These are phyloP conservation scores for Cystobasidiopsis lactophilus DNA, from an alignment of 768 basidiomycete species.

Conservation along the genomic window DNA sequence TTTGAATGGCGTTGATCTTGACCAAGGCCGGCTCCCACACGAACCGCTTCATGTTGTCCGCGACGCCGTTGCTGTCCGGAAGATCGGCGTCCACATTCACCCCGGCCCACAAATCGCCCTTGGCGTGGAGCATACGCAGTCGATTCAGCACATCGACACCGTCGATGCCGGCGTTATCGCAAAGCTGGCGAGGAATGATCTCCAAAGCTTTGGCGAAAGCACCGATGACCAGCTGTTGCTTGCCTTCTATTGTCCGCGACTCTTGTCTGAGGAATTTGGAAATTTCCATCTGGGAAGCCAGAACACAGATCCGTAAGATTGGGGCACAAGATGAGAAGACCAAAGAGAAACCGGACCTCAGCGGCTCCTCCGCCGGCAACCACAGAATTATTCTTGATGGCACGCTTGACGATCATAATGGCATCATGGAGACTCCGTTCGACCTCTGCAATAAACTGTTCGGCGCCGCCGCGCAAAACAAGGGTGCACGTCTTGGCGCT, in stretches of 20 bases:
- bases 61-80: constrained; percentile 35
- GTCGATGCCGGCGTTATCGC: constrained; percentile 93
- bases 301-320: too few species aligned
- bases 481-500: constrained; percentile 90
- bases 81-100: constrained; percentile 68
- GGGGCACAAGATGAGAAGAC: not conserved
- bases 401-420: constrained; percentile 98
- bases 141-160: constrained; percentile 95
- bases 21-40: constrained; percentile 96
- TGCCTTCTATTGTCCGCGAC: constrained; percentile 80
- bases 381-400: constrained; percentile 81
- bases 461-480: constrained; percentile 80
- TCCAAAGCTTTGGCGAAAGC: constrained; percentile 94
- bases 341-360: constrained; percentile 37
- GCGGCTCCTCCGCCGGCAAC: constrained; percentile 95
- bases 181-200: constrained; percentile 93
- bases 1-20: constrained; percentile 83
- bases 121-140: constrained; percentile 84
- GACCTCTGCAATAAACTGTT: constrained; percentile 97
- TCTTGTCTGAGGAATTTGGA: constrained; percentile 82
- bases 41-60: constrained; percentile 91
- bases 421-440: constrained; percentile 94
- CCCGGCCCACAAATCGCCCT: constrained; percentile 65
- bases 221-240: constrained; percentile 78
- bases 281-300: constrained; percentile 60